Conservation (phyloP, 176 grass and related monocot genomes). For the Themeda triandra region DNA sequence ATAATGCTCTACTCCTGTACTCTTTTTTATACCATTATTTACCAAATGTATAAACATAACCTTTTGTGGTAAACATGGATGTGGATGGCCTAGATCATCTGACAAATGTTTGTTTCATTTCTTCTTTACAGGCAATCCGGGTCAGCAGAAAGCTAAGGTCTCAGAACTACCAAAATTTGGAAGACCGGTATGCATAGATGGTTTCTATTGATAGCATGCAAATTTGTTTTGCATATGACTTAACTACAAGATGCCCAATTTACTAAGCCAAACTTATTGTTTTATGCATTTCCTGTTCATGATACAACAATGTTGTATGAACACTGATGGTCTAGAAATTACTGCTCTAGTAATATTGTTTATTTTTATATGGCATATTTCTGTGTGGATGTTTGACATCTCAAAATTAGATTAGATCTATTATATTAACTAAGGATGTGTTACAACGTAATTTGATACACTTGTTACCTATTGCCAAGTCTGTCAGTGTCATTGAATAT, state of each 20-base stretch:
- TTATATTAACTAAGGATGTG: neutral
- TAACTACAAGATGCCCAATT: neutral
- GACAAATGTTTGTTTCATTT: neutral
- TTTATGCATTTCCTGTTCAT: neutral
- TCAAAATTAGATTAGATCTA: neutral
- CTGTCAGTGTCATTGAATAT: slow-evolving; percentile 12
- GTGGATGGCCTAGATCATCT: neutral
- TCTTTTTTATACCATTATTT: slow-evolving; percentile 3
- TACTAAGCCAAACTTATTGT: neutral
- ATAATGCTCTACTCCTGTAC: neutral
- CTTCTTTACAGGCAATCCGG: slow-evolving; percentile 69
- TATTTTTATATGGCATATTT: neutral
- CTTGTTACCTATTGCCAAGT: neutral
- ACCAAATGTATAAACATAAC: neutral
- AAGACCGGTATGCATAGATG: slow-evolving; percentile 55
- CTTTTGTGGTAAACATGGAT: neutral
- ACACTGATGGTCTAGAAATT: neutral
- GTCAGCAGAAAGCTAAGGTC: slow-evolving; percentile 87
- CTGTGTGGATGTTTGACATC: neutral
- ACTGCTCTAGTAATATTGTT: neutral
- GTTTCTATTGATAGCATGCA: slow-evolving; percentile 13
- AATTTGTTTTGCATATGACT: neutral
- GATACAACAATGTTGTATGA: neutral
- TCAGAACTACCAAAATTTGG: slow-evolving; percentile 89
- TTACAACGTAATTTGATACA: neutral